Base-by-base conservation (phyloP, 129 eudicot genomes). In the Flaveria robusta region DNA sequence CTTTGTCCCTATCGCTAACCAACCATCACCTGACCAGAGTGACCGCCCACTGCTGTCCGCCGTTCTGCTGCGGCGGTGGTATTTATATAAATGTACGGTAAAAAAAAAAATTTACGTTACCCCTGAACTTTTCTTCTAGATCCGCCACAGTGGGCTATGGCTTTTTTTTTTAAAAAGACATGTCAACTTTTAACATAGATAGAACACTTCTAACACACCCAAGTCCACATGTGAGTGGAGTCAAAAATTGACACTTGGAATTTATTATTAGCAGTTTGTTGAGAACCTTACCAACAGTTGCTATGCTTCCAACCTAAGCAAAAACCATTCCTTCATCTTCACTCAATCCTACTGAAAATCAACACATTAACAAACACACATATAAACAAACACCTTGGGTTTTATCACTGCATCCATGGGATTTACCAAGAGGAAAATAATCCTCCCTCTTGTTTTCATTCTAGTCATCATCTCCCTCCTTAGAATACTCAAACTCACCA, bases 231-330 rank as follows among this genome's bases (percentile, higher is more conserved):
- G 52, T 14, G 52, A 6, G 9, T 19, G 9, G 5, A 13, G 45
- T 10, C 39, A 16, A 67, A 70, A 29, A 66, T 47, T 37, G 31
- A 45, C 62, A 63, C 63, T 10, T 1, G 22, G 63, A 68, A 8
- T 19, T 31, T 45, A 62, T 62, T 14, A 66, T 67, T 46, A 50
- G 45, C 73, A 51, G 65, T 64, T 77, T 34, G 81, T 70, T 77
- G 76, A 34, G 74, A 6, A 65, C 71, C 74, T 81, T 63, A 70
- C 76, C 70, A 58, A 18, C 54, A 66, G 69, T 46, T 37, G 72
- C 41, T 43, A 85, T 81, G 79, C 90, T 88, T 91, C 73, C 34
- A 85, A 71, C 74, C n/a, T 70, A 88, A 88, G 92, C 82, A 86
- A 81, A 43, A 76, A 63, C 26, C 75, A 59, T 81, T 74, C 79